Evolutionary conservation across 345 rosid species (phyloP).

Genomic region (Salix koriyanagi): DNA sequence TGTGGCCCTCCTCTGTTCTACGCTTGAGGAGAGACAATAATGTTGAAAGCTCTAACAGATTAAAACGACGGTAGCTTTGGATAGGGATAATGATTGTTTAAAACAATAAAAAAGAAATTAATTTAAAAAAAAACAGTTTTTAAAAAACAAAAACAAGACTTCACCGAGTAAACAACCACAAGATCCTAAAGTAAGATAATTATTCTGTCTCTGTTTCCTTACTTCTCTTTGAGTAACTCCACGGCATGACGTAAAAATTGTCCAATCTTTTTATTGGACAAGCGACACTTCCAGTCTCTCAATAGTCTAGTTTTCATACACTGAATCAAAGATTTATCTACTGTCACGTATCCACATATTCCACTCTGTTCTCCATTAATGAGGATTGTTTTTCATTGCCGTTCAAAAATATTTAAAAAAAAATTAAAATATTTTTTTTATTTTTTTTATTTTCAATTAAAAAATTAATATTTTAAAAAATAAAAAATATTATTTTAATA

Average conservation of each 20-base stretch:
- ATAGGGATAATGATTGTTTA: no score
- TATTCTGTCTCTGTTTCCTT: neutral
- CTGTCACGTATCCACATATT: neutral
- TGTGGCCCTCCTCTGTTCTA: conserved; percentile 15
- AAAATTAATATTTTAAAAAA: no score
- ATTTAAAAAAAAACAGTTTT: no score
- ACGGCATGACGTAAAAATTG: neutral
- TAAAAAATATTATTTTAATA: no score
- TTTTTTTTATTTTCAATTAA: no score
- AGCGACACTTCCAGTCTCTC: neutral
- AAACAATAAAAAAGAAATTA: no score
- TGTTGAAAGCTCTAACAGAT: neutral
- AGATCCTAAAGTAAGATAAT: conserved; percentile 6
- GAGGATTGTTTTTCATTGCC: no score
- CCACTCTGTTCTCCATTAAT: neutral
- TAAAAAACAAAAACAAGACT: no score
- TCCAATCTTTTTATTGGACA: neutral
- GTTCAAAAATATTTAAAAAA: no score
- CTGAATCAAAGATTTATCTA: neutral
- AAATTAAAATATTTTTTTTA: no score
- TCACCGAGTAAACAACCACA: conserved; percentile 11
- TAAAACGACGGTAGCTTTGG: no score
- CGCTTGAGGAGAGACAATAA: conserved; percentile 33
- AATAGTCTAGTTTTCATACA: neutral
- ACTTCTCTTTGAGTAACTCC: neutral